Percentiles rank a stretch among this genome's conserved stretches.
Evolutionary conservation across 352 stramenopile genomes (phyloP).

Genomic region (Pythium graminicola): DNA sequence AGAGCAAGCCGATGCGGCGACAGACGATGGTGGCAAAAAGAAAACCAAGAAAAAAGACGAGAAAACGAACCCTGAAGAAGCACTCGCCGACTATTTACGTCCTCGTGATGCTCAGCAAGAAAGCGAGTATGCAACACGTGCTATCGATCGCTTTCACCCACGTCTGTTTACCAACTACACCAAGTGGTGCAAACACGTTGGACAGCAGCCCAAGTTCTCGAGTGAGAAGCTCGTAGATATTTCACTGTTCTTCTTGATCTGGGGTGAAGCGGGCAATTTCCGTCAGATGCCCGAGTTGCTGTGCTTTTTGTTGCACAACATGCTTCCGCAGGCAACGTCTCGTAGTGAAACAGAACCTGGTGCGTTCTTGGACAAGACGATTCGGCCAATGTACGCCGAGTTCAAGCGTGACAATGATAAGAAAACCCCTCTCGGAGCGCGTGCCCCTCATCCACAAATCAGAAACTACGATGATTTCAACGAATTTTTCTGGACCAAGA

Average conservation of each 20-base stretch:
- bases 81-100: conserved; percentile 22
- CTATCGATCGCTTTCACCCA: conserved; percentile 66
- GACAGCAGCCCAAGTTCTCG: conserved; percentile 67
- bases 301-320: conserved; percentile 77
- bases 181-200: conserved; percentile 88
- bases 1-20: conserved; percentile 28
- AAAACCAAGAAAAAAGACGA: conserved; percentile 31
- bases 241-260: conserved; percentile 80
- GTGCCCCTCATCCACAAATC: conserved; percentile 65
- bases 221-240: conserved; percentile 76
- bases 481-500: conserved; percentile 87
- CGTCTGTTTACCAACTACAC: conserved; percentile 81
- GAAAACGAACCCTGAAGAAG: conserved; percentile 16
- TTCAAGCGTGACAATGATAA: conserved; percentile 86
- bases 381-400: conserved; percentile 76
- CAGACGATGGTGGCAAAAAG: conserved; percentile 11
- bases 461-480: conserved; percentile 88
- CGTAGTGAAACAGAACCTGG: conserved; percentile 55
- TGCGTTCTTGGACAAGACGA: conserved; percentile 63
- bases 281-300: conserved; percentile 72
- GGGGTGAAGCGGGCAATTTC: conserved; percentile 83
- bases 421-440: conserved; percentile 73
- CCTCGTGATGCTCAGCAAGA: conserved; percentile 59
- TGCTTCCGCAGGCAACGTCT: conserved; percentile 59
- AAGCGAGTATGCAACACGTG: conserved; percentile 65